Conservation (phyloP, 805 yeast species). For the Cyberlindnera saturnus region DNA sequence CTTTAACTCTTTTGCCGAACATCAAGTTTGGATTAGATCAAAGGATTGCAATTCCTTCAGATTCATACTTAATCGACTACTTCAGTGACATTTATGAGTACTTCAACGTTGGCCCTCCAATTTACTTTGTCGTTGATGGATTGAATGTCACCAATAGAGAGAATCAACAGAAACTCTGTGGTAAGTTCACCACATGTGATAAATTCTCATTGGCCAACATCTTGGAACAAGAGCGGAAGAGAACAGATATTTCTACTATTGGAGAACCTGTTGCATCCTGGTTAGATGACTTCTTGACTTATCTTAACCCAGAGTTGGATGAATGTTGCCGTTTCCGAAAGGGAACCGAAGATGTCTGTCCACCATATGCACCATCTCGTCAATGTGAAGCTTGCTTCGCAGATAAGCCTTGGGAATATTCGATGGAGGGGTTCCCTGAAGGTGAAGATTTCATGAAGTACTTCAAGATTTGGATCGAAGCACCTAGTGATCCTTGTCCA, state of each 20-base stretch:
- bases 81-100: slow-evolving; percentile 69
- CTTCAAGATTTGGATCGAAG: slow-evolving; percentile 74
- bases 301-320: slow-evolving; percentile 81
- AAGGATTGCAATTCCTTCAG: slow-evolving; percentile 77
- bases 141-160: slow-evolving; percentile 53
- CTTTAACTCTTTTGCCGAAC: slow-evolving; percentile 62
- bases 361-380: slow-evolving; percentile 60
- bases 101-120: slow-evolving; percentile 87
- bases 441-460: slow-evolving; percentile 63
- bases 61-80: slow-evolving; percentile 75
- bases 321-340: slow-evolving; percentile 78
- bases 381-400: slow-evolving; percentile 70
- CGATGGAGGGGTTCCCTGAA: slow-evolving; percentile 81
- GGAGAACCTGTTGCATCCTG: slow-evolving; percentile 84
- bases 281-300: slow-evolving; percentile 85
- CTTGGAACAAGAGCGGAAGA: slow-evolving; percentile 74
- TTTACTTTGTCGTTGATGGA: slow-evolving; percentile 74
- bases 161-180: slow-evolving; percentile 75
- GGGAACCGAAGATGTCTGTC: slow-evolving; percentile 47
- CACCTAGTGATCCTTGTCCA: slow-evolving; percentile 89
- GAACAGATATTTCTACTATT: slow-evolving; percentile 58
- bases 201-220: slow-evolving; percentile 74
- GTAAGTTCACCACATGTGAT: slow-evolving; percentile 80
- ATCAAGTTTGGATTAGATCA: slow-evolving; percentile 83
- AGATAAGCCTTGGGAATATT: slow-evolving; percentile 56